Evolutionary conservation across 2,329 filamentous ascomycete species (phyloP).

Genomic region (Fusarium sacchari): DNA sequence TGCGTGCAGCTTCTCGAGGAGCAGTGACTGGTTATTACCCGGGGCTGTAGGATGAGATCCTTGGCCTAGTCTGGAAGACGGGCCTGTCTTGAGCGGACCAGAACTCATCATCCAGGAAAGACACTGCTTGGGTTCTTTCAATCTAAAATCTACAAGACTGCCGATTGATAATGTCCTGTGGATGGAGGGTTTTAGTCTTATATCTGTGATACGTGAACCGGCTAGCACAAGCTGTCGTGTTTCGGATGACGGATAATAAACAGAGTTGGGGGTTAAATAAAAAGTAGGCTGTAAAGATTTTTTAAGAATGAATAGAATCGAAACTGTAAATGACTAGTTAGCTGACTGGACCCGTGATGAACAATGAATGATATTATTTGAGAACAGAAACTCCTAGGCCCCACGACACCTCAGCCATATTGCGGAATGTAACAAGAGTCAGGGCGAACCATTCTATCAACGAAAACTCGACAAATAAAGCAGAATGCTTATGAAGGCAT

Average conservation of each 20-base stretch:
- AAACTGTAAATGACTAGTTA: conserved; percentile 38
- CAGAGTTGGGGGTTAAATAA: conserved; percentile 7
- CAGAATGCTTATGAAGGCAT: conserved; percentile 9
- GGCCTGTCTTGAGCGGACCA: conserved; percentile 59
- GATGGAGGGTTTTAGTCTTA: neutral
- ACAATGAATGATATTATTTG: conserved; percentile 16
- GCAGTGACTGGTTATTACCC: conserved; percentile 69
- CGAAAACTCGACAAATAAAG: conserved; percentile 10
- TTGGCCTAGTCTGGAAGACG: conserved; percentile 62
- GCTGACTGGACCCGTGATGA: conserved; percentile 30
- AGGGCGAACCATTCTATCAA: conserved; percentile 2
- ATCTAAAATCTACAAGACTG: neutral
- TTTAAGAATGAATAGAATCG: conserved; percentile 34
- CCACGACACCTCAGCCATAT: conserved; percentile 17
- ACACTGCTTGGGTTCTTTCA: conserved; percentile 20
- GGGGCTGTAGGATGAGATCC: conserved; percentile 56
- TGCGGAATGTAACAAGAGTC: conserved; percentile 17
- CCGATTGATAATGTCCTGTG: neutral
- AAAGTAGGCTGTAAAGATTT: conserved; percentile 26
- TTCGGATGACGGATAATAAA: conserved; percentile 8
- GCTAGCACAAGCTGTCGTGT: conserved; percentile 10
- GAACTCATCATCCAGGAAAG: conserved; percentile 59
- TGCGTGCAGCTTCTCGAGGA: conserved; percentile 80
- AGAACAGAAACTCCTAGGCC: conserved; percentile 25
- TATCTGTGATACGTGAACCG: neutral